Base-by-base conservation (phyloP, 1,284 basidiomycete species). In the Trametes sp. region DNA sequence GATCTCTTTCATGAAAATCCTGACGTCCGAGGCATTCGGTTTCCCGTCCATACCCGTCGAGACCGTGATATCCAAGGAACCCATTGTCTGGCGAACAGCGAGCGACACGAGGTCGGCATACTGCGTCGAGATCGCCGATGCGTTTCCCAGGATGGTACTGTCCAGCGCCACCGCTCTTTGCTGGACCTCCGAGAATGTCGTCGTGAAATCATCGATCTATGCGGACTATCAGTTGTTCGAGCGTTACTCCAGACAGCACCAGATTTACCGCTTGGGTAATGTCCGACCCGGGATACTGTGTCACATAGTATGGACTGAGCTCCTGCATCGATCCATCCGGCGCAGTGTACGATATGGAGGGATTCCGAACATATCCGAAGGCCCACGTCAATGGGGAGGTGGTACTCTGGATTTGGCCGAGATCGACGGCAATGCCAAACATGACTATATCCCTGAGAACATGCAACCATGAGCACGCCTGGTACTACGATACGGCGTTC, bases 1-100 rank as follows among this genome's bases (percentile, higher is more conserved):
- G 1, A 73, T 58, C 48, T 72, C 66, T 65, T 73, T 83, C 81
- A 84, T 81, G 73, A 84, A 85, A 23, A 77, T 76, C 72, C 78
- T 77, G 13, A 83, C 73, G 63, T 84, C 82, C 0, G 75, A 76
- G 0, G 68, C 59, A 56, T 81, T 77, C 46, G 63, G 73, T 1
- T 72, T 72, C 2, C 81, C 81, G 60, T 76, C 68, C 2, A 68
- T 36, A 29, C 70, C 69, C 19, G 69, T 71, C 8, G 67, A 64
- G 13, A 78, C 61, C 1, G 80, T 80, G 54, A 79, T 70, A 57
- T 83, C 81, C 4, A 78, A 69, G 2, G 73, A 72, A 5, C 73
- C 79, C 53, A 82, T 75, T 11, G 78, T 75, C 70, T 84, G 82
- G 4, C 82, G 74, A 0, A 78, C 73, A 0, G 76, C 73, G 2